Percentiles rank a stretch among this genome's conserved stretches.
phyloP scores from a whole-genome alignment of 495 filamentous ascomycete genomes.

The Xylaria cubensis region DNA sequence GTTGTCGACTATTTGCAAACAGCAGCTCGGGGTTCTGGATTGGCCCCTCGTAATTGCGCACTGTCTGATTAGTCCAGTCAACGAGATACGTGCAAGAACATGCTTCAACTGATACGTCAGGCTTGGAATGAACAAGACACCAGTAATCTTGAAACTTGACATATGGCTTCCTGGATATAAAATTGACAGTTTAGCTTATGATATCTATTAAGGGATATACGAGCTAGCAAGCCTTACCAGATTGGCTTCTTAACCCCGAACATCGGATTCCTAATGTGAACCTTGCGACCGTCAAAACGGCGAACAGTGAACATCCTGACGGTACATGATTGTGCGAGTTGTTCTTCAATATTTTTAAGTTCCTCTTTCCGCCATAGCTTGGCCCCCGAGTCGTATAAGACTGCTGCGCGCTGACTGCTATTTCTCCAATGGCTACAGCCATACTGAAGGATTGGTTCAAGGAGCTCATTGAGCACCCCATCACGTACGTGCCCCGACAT shows the following conservation, averaged over 20 bases:
- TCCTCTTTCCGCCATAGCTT: slow-evolving; percentile 49
- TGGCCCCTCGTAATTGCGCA: slow-evolving; percentile 43
- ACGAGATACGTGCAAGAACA: slow-evolving; percentile 49
- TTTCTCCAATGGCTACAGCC: slow-evolving; percentile 46
- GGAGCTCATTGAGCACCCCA: neutral
- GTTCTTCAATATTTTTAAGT: slow-evolving; percentile 46
- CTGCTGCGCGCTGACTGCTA: slow-evolving; percentile 47
- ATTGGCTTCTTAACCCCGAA: slow-evolving; percentile 48
- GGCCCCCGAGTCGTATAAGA: slow-evolving; percentile 46
- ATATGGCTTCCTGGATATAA: neutral
- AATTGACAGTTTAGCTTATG: neutral
- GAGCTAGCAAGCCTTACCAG: slow-evolving; percentile 43
- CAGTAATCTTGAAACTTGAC: slow-evolving; percentile 7
- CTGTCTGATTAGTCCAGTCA: slow-evolving; percentile 46
- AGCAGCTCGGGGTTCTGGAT: slow-evolving; percentile 34
- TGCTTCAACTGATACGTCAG: slow-evolving; percentile 40
- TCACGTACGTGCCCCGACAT: neutral
- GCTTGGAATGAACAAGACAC: slow-evolving; percentile 29
- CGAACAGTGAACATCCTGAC: slow-evolving; percentile 45
- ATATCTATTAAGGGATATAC: slow-evolving; percentile 28
- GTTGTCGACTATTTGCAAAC: neutral
- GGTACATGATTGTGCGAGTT: slow-evolving; percentile 44
- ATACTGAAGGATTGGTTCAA: slow-evolving; percentile 37
- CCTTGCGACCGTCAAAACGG: slow-evolving; percentile 45
- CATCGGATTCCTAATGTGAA: slow-evolving; percentile 49